These are phyloP conservation scores for Fusarium concolor DNA, from an alignment of 2,329 filamentous ascomycete species.

Conservation along the genomic window DNA sequence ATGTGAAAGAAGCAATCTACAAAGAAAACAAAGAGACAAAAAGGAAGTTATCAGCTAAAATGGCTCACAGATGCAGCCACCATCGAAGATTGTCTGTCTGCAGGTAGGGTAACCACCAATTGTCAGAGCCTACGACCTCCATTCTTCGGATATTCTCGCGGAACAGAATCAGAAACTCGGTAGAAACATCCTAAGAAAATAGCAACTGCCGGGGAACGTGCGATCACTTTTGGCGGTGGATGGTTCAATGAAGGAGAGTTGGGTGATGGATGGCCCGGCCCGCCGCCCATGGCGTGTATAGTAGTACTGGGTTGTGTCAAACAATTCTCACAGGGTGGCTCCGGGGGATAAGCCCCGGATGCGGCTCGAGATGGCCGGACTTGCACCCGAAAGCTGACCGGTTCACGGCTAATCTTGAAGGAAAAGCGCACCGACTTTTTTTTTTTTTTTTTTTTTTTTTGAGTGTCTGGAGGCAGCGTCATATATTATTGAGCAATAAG, in stretches of 20 bases:
- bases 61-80: constrained; percentile 44
- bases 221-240: constrained; percentile 42
- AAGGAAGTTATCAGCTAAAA: constrained; percentile 26
- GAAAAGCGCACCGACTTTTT: constrained; percentile 19
- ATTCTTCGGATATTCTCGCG: constrained; percentile 15
- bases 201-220: constrained; percentile 28
- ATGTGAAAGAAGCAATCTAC: constrained; percentile 5
- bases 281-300: constrained; percentile 26
- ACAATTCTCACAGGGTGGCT: constrained; percentile 21
- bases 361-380: constrained; percentile 24
- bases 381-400: constrained; percentile 3
- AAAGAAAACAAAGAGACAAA: not conserved
- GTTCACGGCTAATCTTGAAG: constrained; percentile 11
- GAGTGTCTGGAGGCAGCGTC: constrained; percentile 3
- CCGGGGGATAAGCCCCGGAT: constrained; percentile 35
- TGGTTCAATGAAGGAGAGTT: constrained; percentile 28
- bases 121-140: constrained; percentile 7
- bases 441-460: not conserved
- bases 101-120: constrained; percentile 11
- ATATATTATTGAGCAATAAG: constrained; percentile 1
- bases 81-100: constrained; percentile 34
- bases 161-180: not conserved
- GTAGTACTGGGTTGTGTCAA: not conserved
- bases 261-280: constrained; percentile 35
- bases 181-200: constrained; percentile 3